Evolutionary conservation across 2,329 filamentous ascomycete species (phyloP), one percentile per base, ranked within the genome.

Genomic region (Cryoendolithus antarcticus): DNA sequence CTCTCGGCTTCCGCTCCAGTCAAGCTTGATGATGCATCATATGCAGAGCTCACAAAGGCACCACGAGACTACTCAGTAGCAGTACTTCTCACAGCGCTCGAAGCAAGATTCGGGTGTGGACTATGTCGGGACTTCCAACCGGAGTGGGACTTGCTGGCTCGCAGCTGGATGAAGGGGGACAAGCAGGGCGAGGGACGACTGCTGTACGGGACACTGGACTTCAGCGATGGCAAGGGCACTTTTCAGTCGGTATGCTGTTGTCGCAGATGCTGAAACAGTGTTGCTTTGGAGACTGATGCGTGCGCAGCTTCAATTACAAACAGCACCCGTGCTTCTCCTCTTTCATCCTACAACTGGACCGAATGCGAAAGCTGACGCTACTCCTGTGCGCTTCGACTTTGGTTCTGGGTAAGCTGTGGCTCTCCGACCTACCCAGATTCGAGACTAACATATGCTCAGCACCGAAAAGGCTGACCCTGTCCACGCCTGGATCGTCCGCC

Each of bases 51-150:
- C 49, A 93, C 84, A 3, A 65, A 75, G 10, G 64, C 74, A 1
- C 86, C 88, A 9, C 77, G 91, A 49, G 83, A 98, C 63, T 93
- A 95, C 61, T 78, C 78, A 30, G 73, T 82, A 21, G 80, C 79
- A 2, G 74, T 98, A 3, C 74, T 98, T 9, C 67, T 98, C 48
- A 98, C 91, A 1, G 91, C 91, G 30, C 65, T 88, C 54, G 88
- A 94, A 49, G 56, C 77, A 27, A 76, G 85, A 42, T 95, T 84
- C 58, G 84, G 82, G 44, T 98, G 91, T 60, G 69, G 78, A 48
- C 69, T 96, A 35, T 98, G 91, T 62, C 74, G 77, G 38, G 85
- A 93, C 38, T 94, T 98, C 61, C 83, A 94, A 60, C 82, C 88
- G 1, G 91, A 98, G 64, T 98, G 86, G 82, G 83, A 93, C 40